Percentiles rank a stretch among this genome's conserved stretches.
These are phyloP conservation scores for Adansonia grandidieri DNA, from an alignment of 441 rosid species.

Conservation along the genomic window DNA sequence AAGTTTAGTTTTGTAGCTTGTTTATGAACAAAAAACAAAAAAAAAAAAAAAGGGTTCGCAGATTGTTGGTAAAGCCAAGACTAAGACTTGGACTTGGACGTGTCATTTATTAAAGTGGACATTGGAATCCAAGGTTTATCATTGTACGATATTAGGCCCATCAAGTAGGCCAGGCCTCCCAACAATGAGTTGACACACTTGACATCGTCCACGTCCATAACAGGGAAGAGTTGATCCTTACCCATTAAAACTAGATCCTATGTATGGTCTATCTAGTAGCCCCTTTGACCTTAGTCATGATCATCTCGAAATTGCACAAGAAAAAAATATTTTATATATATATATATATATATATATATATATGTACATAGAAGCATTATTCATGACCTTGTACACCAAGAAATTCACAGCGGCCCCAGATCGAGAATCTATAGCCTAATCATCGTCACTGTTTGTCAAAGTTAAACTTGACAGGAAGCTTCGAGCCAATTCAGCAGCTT, in stretches of 20 bases:
- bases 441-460: background rate
- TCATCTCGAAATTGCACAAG: no score
- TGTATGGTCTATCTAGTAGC: background rate
- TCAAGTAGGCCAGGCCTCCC: background rate
- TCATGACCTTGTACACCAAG: background rate
- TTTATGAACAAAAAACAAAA: no score
- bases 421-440: background rate
- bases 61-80: no score
- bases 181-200: background rate
- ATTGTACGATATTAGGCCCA: background rate
- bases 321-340: no score
- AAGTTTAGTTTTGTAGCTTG: background rate
- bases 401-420: background rate
- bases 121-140: background rate
- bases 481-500: background rate
- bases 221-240: background rate
- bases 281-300: no score
- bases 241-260: background rate
- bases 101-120: background rate
- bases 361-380: background rate
- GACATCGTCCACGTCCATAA: background rate
- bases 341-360: no score
- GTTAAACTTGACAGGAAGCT: background rate
- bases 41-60: no score
- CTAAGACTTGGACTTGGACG: no score